A percentile compares a stretch with the other conserved stretches of the same genome.
phyloP scores from a whole-genome alignment of 306 rosid species.

The Parietaria judaica region DNA sequence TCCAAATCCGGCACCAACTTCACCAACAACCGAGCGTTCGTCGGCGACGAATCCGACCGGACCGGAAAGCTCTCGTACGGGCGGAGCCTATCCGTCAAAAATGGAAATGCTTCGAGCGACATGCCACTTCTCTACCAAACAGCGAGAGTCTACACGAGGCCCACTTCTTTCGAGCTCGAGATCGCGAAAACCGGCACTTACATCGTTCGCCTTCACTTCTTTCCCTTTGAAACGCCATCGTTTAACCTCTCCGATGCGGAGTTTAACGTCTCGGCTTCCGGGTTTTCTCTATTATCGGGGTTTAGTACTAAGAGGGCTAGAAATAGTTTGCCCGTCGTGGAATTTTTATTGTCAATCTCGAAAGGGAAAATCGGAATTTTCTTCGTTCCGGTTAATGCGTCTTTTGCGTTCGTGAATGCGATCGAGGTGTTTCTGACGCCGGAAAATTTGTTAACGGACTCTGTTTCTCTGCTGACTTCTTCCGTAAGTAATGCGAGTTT shows the following conservation, averaged over 20 bases:
- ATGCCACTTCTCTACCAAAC: slow-evolving; percentile 17
- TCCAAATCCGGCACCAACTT: not conserved
- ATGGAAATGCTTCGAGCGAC: not conserved
- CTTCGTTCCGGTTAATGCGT: slow-evolving; percentile 14
- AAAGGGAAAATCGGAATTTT: slow-evolving; percentile 2
- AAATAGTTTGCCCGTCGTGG: slow-evolving; percentile 12
- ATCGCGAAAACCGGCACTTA: slow-evolving; percentile 10
- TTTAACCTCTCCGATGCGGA: slow-evolving; percentile 18
- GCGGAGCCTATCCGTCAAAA: not conserved
- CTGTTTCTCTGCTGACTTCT: not conserved
- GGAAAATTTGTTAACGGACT: not conserved
- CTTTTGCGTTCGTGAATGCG: slow-evolving; percentile 43
- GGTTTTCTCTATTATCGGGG: slow-evolving; percentile 9
- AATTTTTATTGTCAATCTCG: slow-evolving; percentile 21
- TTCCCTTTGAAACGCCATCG: slow-evolving; percentile 17
- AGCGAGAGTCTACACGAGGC: slow-evolving; percentile 18
- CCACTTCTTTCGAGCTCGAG: slow-evolving; percentile 19
- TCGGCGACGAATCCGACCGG: slow-evolving; percentile 2
- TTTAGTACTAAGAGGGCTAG: slow-evolving; percentile 8
- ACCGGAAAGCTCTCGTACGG: not conserved
- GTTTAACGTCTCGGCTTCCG: slow-evolving; percentile 29
- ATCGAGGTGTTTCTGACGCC: slow-evolving; percentile 40
- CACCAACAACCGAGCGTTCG: not conserved
- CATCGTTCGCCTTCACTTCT: slow-evolving; percentile 43
- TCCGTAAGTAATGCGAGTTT: not conserved